A percentile compares a stretch with the other conserved stretches of the same genome.
Conservation (phyloP, 768 basidiomycete genomes). For the Sporobolomyces roseus region DNA sequence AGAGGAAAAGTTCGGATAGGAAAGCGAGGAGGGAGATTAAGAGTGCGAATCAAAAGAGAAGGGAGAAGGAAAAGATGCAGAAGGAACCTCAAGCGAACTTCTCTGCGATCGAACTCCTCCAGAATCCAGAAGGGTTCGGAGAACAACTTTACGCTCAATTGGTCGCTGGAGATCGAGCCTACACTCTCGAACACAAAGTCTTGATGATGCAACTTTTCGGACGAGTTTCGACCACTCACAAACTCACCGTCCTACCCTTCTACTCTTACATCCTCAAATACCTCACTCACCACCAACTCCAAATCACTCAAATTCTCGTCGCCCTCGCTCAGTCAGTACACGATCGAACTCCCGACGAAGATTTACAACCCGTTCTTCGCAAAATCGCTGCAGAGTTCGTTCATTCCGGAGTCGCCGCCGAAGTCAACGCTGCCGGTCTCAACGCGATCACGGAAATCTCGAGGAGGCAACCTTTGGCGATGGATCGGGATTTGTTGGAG, state of each 20-base stretch:
- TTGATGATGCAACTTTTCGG: slow-evolving; percentile 94
- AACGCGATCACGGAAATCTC: slow-evolving; percentile 96
- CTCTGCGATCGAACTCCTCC: slow-evolving; percentile 82
- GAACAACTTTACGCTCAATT: slow-evolving; percentile 87
- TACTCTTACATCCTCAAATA: slow-evolving; percentile 92
- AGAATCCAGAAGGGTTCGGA: slow-evolving; percentile 91
- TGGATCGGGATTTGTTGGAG: slow-evolving; percentile 87
- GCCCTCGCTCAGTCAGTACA: slow-evolving; percentile 91
- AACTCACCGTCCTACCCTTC: slow-evolving; percentile 85
- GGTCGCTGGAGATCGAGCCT: slow-evolving; percentile 83
- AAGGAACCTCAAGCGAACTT: slow-evolving; percentile 60
- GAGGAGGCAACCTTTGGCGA: slow-evolving; percentile 87
- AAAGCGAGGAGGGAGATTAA: slow-evolving; percentile 72
- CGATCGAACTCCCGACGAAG: slow-evolving; percentile 68
- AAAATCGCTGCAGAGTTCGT: slow-evolving; percentile 95
- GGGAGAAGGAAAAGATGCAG: slow-evolving; percentile 50
- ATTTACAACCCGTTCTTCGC: slow-evolving; percentile 73
- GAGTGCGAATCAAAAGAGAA: slow-evolving; percentile 64
- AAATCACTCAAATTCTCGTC: slow-evolving; percentile 87
- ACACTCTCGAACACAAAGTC: slow-evolving; percentile 93
- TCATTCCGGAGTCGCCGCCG: slow-evolving; percentile 90
- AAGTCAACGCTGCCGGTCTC: slow-evolving; percentile 93
- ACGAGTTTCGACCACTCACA: slow-evolving; percentile 86
- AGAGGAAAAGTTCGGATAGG: slow-evolving; percentile 75
- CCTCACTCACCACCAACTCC: slow-evolving; percentile 83